Evolutionary conservation across 1,139 yeast genomes (phyloP).

Genomic region (Candida freyschussii): DNA sequence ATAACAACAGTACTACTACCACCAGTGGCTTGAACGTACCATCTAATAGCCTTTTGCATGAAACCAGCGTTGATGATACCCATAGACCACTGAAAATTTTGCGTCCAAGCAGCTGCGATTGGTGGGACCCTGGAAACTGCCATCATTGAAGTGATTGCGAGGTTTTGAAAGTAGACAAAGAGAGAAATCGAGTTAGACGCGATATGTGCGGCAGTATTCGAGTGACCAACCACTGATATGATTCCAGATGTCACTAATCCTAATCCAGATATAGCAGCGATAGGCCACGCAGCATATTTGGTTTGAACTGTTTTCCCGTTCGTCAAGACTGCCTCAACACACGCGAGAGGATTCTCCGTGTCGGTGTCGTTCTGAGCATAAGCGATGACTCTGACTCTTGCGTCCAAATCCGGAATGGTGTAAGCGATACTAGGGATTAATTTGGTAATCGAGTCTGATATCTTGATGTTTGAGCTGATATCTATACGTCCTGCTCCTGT

Average conservation of each 20-base stretch:
- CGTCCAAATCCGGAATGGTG: slow-evolving; percentile 92
- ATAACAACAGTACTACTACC: slow-evolving; percentile 78
- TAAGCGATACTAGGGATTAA: slow-evolving; percentile 79
- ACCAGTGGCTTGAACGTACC: slow-evolving; percentile 98
- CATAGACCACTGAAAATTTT: slow-evolving; percentile 94
- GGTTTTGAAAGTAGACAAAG: slow-evolving; percentile 88
- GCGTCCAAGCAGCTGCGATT: slow-evolving; percentile 97
- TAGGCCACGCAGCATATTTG: slow-evolving; percentile 93
- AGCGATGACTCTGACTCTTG: slow-evolving; percentile 73
- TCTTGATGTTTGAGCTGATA: slow-evolving; percentile 46
- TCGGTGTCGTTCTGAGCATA: slow-evolving; percentile 46
- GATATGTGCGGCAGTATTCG: slow-evolving; percentile 92
- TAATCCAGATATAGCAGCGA: slow-evolving; percentile 84
- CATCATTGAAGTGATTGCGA: slow-evolving; percentile 94
- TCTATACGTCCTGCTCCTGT: slow-evolving; percentile 90
- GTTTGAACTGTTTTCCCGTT: slow-evolving; percentile 96
- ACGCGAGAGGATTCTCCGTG: slow-evolving; percentile 57
- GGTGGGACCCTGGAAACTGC: slow-evolving; percentile 93
- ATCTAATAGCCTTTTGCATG: slow-evolving; percentile 80
- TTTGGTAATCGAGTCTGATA: slow-evolving; percentile 40
- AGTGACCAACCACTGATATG: slow-evolving; percentile 82
- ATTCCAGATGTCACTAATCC: slow-evolving; percentile 87
- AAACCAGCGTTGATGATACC: slow-evolving; percentile 80
- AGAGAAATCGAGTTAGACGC: slow-evolving; percentile 92
- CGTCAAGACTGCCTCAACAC: slow-evolving; percentile 83